phyloP scores from a whole-genome alignment of 345 rosid species.

The Arabis hirsuta region DNA sequence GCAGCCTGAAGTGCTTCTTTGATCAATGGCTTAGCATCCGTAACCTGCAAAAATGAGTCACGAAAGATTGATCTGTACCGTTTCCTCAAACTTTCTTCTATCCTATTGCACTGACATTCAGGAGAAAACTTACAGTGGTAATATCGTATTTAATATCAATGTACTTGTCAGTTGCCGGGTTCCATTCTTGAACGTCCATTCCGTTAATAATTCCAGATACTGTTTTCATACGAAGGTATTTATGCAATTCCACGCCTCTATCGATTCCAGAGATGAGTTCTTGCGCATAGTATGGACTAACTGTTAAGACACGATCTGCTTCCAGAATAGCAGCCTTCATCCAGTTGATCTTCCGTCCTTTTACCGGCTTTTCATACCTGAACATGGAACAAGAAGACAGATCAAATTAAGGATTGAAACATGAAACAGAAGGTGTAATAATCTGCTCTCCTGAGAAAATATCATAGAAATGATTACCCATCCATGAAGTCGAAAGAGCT shows the following conservation, averaged over 20 bases:
- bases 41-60: constrained; percentile 52
- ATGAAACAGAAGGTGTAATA: constrained; percentile 1
- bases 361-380: constrained; percentile 67
- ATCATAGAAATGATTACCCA: constrained; percentile 50
- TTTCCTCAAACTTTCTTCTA: background rate
- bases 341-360: constrained; percentile 97
- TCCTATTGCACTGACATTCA: background rate
- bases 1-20: constrained; percentile 96
- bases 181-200: constrained; percentile 98
- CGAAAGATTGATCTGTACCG: background rate
- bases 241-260: constrained; percentile 85
- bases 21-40: constrained; percentile 76
- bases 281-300: constrained; percentile 83
- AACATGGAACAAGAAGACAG: constrained; percentile 13
- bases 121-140: constrained; percentile 64
- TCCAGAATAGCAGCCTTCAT: constrained; percentile 91
- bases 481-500: constrained; percentile 88
- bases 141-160: constrained; percentile 66
- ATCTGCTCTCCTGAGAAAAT: background rate
- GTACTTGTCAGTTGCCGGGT: constrained; percentile 80
- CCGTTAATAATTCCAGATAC: constrained; percentile 84
- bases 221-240: constrained; percentile 55
- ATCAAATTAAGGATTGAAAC: background rate
- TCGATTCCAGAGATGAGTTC: constrained; percentile 78
- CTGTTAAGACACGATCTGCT: constrained; percentile 75